A percentile compares a stretch with the other conserved stretches of the same genome.
Evolutionary conservation across 1,284 basidiomycete species (phyloP).

Genomic region (Apiotrichum akiyoshidainum): DNA sequence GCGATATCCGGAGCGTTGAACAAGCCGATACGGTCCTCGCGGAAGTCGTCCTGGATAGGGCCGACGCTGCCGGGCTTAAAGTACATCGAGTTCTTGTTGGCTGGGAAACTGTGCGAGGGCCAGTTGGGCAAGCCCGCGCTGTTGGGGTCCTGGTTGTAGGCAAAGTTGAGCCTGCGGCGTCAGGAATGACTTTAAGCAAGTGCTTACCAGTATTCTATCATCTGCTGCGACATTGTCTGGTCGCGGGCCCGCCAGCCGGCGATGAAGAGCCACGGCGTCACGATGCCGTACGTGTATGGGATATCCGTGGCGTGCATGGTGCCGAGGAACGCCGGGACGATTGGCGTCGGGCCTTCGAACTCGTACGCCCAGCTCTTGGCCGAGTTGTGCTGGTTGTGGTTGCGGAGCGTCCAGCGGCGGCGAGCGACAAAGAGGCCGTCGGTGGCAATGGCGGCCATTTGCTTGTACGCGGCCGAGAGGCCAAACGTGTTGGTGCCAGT

Average conservation of each 20-base stretch:
- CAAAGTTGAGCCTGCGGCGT: slow-evolving; percentile 38
- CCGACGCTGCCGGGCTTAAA: slow-evolving; percentile 30
- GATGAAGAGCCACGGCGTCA: neutral
- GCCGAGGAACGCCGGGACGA: neutral
- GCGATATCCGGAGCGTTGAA: slow-evolving; percentile 19
- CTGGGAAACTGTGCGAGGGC: no score
- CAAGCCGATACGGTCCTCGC: slow-evolving; percentile 35
- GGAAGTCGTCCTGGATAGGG: slow-evolving; percentile 37
- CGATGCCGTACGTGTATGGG: slow-evolving; percentile 29
- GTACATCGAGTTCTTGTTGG: slow-evolving; percentile 27
- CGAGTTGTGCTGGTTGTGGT: slow-evolving; percentile 27
- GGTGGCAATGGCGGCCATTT: slow-evolving; percentile 30
- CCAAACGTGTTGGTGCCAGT: slow-evolving; percentile 46
- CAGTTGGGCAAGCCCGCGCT: neutral
- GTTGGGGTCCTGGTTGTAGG: slow-evolving; percentile 39
- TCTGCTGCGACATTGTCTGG: slow-evolving; percentile 4
- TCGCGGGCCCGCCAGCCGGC: neutral
- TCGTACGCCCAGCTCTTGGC: slow-evolving; percentile 38
- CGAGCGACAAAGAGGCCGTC: slow-evolving; percentile 37
- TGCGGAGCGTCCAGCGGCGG: slow-evolving; percentile 32
- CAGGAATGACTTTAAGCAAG: no score
- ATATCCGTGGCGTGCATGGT: slow-evolving; percentile 32
- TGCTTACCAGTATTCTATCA: slow-evolving; percentile 45
- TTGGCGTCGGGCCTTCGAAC: slow-evolving; percentile 23
- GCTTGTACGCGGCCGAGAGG: slow-evolving; percentile 27